These are phyloP conservation scores for Globisporangium spiculum DNA, from an alignment of 352 stramenopile species.

Conservation along the genomic window DNA sequence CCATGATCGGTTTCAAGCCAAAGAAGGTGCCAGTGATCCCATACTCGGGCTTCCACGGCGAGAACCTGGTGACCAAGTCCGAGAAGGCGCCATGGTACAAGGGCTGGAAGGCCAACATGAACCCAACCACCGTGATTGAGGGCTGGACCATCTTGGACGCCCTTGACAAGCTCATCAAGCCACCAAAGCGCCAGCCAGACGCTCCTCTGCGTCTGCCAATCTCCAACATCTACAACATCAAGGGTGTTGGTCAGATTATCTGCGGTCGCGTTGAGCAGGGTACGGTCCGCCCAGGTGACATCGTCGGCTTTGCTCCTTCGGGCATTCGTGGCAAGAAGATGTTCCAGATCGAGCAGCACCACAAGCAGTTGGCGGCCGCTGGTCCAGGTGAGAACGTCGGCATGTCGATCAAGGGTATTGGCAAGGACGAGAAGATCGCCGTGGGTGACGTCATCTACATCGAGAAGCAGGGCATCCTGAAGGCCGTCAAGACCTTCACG, in stretches of 20 bases:
- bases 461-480: constrained; percentile 44
- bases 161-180: constrained; percentile 72
- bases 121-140: constrained; percentile 27
- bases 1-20: constrained; percentile 76
- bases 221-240: constrained; percentile 86
- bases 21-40: constrained; percentile 69
- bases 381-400: constrained; percentile 75
- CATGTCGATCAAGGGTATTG: constrained; percentile 80
- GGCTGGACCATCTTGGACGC: constrained; percentile 59
- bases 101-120: constrained; percentile 70
- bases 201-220: constrained; percentile 62
- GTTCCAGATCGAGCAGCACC: constrained; percentile 81
- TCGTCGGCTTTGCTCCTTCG: constrained; percentile 62
- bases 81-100: constrained; percentile 77
- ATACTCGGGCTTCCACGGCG: constrained; percentile 79
- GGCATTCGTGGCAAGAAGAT: constrained; percentile 63
- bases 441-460: constrained; percentile 47
- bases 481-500: constrained; percentile 65
- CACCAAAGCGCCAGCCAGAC: constrained; percentile 56
- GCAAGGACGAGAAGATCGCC: constrained; percentile 68
- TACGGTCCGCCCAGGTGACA: constrained; percentile 57
- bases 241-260: constrained; percentile 79
- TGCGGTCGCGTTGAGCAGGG: constrained; percentile 70
- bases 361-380: constrained; percentile 61
- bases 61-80: constrained; percentile 73